Percentiles rank a stretch among this genome's conserved stretches.
Evolutionary conservation across 2,329 filamentous ascomycete genomes (phyloP).

Genomic region (Xylariales sp.): DNA sequence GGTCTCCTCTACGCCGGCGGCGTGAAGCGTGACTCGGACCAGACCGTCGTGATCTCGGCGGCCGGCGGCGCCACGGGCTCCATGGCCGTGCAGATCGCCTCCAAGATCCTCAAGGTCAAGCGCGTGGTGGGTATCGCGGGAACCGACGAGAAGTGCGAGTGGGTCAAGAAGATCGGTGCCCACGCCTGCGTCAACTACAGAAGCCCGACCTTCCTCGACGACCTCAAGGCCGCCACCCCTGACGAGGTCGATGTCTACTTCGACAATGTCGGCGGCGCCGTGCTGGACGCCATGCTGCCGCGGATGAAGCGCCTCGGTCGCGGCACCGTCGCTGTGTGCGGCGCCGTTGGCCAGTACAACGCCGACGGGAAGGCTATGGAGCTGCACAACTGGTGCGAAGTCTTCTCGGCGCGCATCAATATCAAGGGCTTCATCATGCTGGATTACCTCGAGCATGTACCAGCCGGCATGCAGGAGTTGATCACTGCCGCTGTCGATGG

Average conservation of each 20-base stretch:
- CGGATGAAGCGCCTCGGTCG: slow-evolving; percentile 32
- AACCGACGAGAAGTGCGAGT: slow-evolving; percentile 27
- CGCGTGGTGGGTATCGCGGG: slow-evolving; percentile 30
- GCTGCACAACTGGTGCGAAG: slow-evolving; percentile 22
- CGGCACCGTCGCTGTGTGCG: slow-evolving; percentile 28
- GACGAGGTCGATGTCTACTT: slow-evolving; percentile 43
- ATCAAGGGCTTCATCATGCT: slow-evolving; percentile 34
- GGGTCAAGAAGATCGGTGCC: slow-evolving; percentile 42
- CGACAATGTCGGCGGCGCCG: slow-evolving; percentile 42
- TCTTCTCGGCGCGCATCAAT: slow-evolving; percentile 24
- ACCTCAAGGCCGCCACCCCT: slow-evolving; percentile 12
- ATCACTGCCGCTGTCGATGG: neutral
- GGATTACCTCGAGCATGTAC: neutral
- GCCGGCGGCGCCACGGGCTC: slow-evolving; percentile 40
- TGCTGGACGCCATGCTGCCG: slow-evolving; percentile 36
- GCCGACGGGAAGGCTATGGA: slow-evolving; percentile 17
- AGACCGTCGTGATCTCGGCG: slow-evolving; percentile 20
- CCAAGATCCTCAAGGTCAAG: slow-evolving; percentile 37
- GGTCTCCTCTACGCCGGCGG: neutral
- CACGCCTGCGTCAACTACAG: slow-evolving; percentile 52
- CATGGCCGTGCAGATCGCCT: slow-evolving; percentile 46
- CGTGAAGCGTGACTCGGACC: neutral
- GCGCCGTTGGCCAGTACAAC: slow-evolving; percentile 17
- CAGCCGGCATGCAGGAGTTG: slow-evolving; percentile 8
- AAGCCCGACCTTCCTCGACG: slow-evolving; percentile 30